Evolutionary conservation across 2,329 filamentous ascomycete species (phyloP).

Genomic region (Fusarium papillatum): DNA sequence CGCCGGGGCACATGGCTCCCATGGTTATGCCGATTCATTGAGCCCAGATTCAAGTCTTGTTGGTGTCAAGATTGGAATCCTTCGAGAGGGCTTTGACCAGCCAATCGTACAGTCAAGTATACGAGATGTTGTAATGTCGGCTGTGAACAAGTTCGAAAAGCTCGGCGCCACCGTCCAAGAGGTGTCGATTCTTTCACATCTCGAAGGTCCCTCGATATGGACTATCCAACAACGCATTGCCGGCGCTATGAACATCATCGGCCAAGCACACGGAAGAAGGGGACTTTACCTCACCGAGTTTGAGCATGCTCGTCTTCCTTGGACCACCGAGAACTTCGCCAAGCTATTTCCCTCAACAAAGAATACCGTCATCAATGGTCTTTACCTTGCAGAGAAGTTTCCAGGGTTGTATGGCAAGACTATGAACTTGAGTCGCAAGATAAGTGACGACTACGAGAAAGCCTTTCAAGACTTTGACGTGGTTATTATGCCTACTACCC

Average conservation of each 20-base stretch:
- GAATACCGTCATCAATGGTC: constrained; percentile 66
- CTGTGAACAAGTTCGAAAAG: constrained; percentile 54
- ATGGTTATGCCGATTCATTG: constrained; percentile 21
- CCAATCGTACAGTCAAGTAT: constrained; percentile 55
- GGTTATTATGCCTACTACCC: constrained; percentile 63
- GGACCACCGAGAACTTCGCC: constrained; percentile 62
- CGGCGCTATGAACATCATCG: constrained; percentile 56
- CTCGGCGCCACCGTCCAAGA: constrained; percentile 65
- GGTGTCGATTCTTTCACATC: constrained; percentile 63
- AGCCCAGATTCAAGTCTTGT: neutral
- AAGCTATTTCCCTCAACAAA: constrained; percentile 66
- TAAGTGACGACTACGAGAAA: constrained; percentile 61
- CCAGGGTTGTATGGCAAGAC: constrained; percentile 62
- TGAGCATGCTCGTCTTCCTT: constrained; percentile 60
- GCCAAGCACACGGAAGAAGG: constrained; percentile 59
- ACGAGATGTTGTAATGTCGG: constrained; percentile 54
- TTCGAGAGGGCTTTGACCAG: constrained; percentile 60
- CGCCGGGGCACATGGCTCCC: constrained; percentile 45
- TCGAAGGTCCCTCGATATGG: constrained; percentile 64
- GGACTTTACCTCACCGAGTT: constrained; percentile 64
- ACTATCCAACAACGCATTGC: constrained; percentile 61
- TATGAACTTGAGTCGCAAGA: constrained; percentile 60
- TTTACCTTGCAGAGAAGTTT: constrained; percentile 59
- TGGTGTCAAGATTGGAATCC: constrained; percentile 56
- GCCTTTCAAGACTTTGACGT: constrained; percentile 57